Evolutionary conservation across 805 yeast genomes (phyloP), one percentile per base, ranked within the genome.

Genomic region (Lipomyces spencermartinsiae): DNA sequence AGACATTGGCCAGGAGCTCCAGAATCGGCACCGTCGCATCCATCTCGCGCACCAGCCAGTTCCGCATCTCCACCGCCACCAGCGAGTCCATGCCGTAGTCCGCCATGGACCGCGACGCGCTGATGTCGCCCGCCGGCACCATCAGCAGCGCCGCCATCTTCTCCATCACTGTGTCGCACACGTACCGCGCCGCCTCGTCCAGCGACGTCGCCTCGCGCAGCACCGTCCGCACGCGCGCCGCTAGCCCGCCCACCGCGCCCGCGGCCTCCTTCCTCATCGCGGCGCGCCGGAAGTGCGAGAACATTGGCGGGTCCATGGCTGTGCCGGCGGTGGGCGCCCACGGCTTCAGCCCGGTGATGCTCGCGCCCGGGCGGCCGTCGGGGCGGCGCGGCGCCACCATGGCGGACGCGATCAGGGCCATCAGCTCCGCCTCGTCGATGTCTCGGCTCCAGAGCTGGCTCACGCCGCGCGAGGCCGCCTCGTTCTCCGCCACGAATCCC

Each of bases 81-180:
- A 37, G 43, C 43, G 43, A 37, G 43, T 37, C 43, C 43, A 37
- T 37, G 43, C 43, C 43, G 43, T 37, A 37, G 43, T 37, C 43
- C 43, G 43, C 3, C 43, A 37, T 37, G 43, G 43, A 37, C 43
- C 43, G 43, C 43, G 43, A 37, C 43, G 43, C 10, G 43, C 43
- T 37, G 43, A 37, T 37, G 43, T 37, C 43, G 43, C 43, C 43
- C 43, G 43, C 43, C 43, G 43, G 43, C 43, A 37, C 43, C 43
- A 37, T 37, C 43, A 37, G 43, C 43, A 37, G 43, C 43, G 43
- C 43, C 14, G 43, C 43, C 43, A 37, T 37, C 9, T 37, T 37
- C 43, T 37, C 43, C 43, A 37, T 37, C 43, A 37, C 43, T 9
- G 43, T 37, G 43, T 37, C 43, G 10, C 43, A 37, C 43, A 37